A percentile compares a stretch with the other conserved stretches of the same genome.
Conservation (phyloP, 148 eudicot species). For the Rhododendron kiyosumense region DNA sequence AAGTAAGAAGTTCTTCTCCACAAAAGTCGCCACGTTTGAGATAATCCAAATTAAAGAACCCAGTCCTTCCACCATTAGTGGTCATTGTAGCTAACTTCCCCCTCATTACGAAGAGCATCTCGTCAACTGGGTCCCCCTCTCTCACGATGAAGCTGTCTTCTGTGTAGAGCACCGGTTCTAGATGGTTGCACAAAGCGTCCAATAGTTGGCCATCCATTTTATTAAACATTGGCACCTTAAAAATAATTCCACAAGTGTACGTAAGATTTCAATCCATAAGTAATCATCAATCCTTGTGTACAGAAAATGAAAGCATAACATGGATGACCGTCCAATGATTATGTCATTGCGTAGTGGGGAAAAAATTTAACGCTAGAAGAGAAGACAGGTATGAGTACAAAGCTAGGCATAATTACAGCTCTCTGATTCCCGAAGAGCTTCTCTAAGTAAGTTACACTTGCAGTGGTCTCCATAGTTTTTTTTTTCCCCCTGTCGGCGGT, state of each 20-base stretch:
- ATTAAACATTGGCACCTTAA: conserved; percentile 60
- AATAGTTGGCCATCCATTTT: conserved; percentile 66
- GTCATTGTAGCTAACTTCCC: conserved; percentile 65
- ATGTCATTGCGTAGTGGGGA: no score
- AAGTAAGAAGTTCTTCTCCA: conserved; percentile 71
- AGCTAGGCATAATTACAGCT: no score
- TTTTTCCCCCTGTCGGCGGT: no score
- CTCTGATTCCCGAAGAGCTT: no score
- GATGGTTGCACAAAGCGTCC: conserved; percentile 69
- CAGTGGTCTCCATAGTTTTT: no score
- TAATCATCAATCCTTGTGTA: neutral
- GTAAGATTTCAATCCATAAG: neutral
- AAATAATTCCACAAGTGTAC: neutral
- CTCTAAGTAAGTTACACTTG: no score
- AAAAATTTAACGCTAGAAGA: no score
- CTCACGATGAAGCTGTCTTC: conserved; percentile 46
- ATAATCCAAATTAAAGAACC: conserved; percentile 58
- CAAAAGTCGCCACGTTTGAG: conserved; percentile 64
- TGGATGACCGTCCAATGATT: no score
- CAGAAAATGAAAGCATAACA: neutral
- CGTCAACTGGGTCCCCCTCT: conserved; percentile 69
- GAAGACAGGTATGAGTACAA: no score
- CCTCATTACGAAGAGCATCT: conserved; percentile 67
- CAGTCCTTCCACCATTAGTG: conserved; percentile 71
- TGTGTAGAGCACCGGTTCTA: conserved; percentile 53